Evolutionary conservation across 352 stramenopile species (phyloP), one percentile per base, ranked within the genome.

Genomic region (Phytophthora pluvialis): DNA sequence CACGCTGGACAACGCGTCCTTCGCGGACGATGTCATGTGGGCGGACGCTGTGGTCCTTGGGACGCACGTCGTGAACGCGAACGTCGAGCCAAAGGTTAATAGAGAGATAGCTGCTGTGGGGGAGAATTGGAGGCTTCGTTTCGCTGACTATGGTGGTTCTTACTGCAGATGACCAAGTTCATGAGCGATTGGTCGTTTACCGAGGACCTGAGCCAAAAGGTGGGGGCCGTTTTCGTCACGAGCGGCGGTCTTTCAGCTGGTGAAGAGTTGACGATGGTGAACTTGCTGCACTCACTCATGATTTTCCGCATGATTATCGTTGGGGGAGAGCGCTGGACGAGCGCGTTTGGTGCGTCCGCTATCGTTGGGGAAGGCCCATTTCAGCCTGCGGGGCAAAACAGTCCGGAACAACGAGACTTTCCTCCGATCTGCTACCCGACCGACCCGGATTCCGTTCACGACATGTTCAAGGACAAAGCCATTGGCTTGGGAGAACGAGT

Each of bases 241-340:
- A 86, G 86, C 33, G 90, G 84, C 13, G 90, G 87, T 1, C 72
- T 97, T 35, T 92, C 86, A 25, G 72, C 90, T 0, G 90, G 90
- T 7, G 86, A 95, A 54, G 90, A 96, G 68, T 78, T 91, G 47
- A 91, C 86, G 7, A 93, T 95, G 77, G 82, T 96, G 46, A 90
- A 90, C 40, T 65, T 97, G 39, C 69, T 97, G 25, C 80, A 93
- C 50, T 92, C 82, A 32, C 88, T 97, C 76, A 81, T 97, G 67
- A 87, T 97, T 52, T 95, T 95, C 56, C 85, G 88, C 60, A 86
- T 97, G 75, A 80, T 95, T 42, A 75, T 91, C 32, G 89, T 95
- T 10, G 89, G 88, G 25, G 89, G 89, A 18, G 88, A 94, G 64
- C 78, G 70, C 47, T 97, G 89, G 89, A 94, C 85, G 39, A 93